Evolutionary conservation across 208 protist genomes (phyloP).

Genomic region (Acanthamoeba lenticulata): DNA sequence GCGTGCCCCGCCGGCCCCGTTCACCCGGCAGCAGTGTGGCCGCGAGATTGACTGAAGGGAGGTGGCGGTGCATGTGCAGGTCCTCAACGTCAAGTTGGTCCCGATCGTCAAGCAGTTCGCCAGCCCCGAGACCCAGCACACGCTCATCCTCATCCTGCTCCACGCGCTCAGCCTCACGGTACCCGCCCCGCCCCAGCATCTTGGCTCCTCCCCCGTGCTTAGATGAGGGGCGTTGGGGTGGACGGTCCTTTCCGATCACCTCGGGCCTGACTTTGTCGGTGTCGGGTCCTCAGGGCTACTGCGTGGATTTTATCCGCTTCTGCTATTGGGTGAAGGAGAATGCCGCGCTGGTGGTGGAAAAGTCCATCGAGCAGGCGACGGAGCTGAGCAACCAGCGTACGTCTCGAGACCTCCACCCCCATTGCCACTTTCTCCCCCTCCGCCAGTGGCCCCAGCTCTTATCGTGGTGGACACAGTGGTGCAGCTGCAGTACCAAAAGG

Average conservation of each 20-base stretch:
- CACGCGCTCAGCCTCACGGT: conserved; percentile 4
- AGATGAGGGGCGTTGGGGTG: not conserved
- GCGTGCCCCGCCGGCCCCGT: not conserved
- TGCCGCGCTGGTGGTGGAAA: not conserved
- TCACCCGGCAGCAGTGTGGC: not conserved
- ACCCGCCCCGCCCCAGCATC: no score
- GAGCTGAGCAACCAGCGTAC: conserved; percentile 19
- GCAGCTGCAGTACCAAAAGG: conserved; percentile 26
- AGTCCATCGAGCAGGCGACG: not conserved
- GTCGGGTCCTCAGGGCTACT: not conserved
- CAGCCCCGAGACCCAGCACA: not conserved
- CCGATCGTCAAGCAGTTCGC: conserved; percentile 20
- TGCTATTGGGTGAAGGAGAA: conserved; percentile 42
- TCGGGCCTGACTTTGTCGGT: not conserved
- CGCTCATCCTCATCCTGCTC: conserved; percentile 14
- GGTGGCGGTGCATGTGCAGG: not conserved
- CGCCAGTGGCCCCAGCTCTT: not conserved
- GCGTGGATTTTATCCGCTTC: conserved; percentile 12
- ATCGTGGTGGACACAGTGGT: not conserved
- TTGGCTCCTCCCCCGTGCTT: not conserved
- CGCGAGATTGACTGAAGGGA: no score
- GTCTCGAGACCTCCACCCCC: not conserved
- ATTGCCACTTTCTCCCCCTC: not conserved
- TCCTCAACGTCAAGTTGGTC: not conserved
- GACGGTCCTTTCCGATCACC: not conserved